A percentile compares a stretch with the other conserved stretches of the same genome.
Evolutionary conservation across 768 basidiomycete species (phyloP).

Genomic region (Naganishia vishniacii): DNA sequence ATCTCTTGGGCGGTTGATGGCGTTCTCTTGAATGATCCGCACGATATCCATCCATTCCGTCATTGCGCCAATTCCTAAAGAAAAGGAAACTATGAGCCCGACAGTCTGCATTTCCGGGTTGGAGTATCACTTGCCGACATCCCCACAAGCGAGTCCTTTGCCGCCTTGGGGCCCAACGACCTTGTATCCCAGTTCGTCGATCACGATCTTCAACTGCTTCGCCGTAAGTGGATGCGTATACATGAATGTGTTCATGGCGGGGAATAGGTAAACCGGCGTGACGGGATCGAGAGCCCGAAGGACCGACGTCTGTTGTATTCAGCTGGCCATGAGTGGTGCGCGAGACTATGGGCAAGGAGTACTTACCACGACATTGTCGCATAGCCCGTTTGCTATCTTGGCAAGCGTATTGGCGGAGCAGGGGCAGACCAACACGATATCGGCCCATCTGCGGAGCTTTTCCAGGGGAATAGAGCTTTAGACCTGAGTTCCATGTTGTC

Average conservation of each 20-base stretch:
- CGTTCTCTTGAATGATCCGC: slow-evolving; percentile 43
- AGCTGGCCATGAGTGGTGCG: slow-evolving; percentile 43
- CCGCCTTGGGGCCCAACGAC: slow-evolving; percentile 77
- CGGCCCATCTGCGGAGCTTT: slow-evolving; percentile 69
- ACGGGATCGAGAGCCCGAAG: slow-evolving; percentile 75
- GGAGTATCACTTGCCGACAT: slow-evolving; percentile 65
- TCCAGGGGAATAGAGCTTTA: neutral
- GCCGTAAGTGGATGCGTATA: slow-evolving; percentile 87
- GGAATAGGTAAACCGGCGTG: slow-evolving; percentile 84
- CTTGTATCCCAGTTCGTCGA: slow-evolving; percentile 69
- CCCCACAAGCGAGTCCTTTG: slow-evolving; percentile 84
- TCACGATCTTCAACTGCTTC: slow-evolving; percentile 69
- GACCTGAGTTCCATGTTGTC: neutral
- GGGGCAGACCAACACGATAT: slow-evolving; percentile 87
- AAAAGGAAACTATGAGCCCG: no score
- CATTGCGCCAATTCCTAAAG: slow-evolving; percentile 83
- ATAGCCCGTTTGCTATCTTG: slow-evolving; percentile 80
- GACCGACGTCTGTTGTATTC: slow-evolving; percentile 54
- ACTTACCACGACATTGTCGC: slow-evolving; percentile 70
- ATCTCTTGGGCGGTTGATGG: slow-evolving; percentile 14
- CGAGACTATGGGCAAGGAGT: slow-evolving; percentile 50
- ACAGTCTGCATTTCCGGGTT: neutral
- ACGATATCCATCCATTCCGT: slow-evolving; percentile 86
- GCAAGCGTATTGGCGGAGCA: slow-evolving; percentile 95
- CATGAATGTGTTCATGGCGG: slow-evolving; percentile 99